Evolutionary conservation across 768 basidiomycete genomes (phyloP), one percentile per base, ranked within the genome.

Genomic region (Pluteus cervinus): DNA sequence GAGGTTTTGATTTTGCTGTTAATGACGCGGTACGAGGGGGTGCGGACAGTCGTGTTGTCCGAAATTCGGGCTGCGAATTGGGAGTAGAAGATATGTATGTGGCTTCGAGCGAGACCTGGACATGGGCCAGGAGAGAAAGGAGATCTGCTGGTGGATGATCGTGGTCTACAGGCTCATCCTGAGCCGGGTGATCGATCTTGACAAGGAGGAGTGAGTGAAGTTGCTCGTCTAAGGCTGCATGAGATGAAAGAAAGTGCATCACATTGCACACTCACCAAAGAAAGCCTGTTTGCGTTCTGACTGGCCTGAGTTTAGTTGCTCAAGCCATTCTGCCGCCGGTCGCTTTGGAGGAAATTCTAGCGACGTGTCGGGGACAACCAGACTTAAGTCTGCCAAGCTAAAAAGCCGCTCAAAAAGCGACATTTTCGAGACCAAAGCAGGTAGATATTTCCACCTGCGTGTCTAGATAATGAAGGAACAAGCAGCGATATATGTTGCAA

Each of bases 71-170:
- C 33, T 42, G 56, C 24, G 52, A 46, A 18, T 45, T 53, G 14
- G 65, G 69, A 9, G 63, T 54, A 24, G 72, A 65, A 2, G 83
- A 74, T 33, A 86, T 84, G 51, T 90, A 93, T 2, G 78, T 79
- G 2, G 87, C 86, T 39, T 90, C 88, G 31, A 90, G 69, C 5
- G 87, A 78, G 11, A 90, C 66, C 59, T 92, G 83, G 5, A 84
- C 58, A 55, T 82, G 81, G 3, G 76, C 59, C 28, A 89, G 63
- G 50, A 86, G 77, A 5, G 73, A 58, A 5, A 85, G 62, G 20
- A 88, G 60, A 16, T 54, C 43, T 29, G 61, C 56, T n/a, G 70
- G 69, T 4, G 71, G 69, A 25, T 63, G 51, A 4, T 51, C 48
- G 4, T 67, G 60, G 34, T 66, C 61, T 28, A 51, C 54, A 9